A percentile compares a stretch with the other conserved stretches of the same genome.
These are phyloP conservation scores for Discostella stelligeroides DNA, from an alignment of 108 stramenopile genomes.

Conservation along the genomic window DNA sequence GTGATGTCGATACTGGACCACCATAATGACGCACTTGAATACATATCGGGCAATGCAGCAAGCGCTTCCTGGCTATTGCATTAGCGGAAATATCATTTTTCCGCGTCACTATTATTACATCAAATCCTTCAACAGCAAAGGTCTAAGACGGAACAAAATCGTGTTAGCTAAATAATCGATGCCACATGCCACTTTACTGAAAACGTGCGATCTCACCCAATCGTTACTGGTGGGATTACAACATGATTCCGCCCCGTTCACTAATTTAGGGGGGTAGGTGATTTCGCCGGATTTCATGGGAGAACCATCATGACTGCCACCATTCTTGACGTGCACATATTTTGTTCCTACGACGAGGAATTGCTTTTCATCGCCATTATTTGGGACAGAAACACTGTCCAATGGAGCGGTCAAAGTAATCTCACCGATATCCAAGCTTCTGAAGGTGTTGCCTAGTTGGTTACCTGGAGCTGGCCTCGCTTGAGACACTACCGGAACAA, in stretches of 20 bases:
- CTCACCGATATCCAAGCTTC: slow-evolving; percentile 7
- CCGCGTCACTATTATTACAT: not conserved
- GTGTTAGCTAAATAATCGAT: slow-evolving; percentile 5
- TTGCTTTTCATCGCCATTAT: slow-evolving; percentile 5
- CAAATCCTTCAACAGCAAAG: slow-evolving; percentile 1
- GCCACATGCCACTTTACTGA: not conserved
- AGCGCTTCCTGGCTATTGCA: not conserved
- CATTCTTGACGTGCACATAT: slow-evolving; percentile 10
- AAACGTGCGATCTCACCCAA: slow-evolving; percentile 1
- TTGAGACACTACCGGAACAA: not conserved
- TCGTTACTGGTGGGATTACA: not conserved
- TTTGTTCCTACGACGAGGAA: slow-evolving; percentile 8
- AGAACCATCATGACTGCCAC: not conserved
- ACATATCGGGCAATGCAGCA: not conserved
- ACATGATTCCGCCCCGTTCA: not conserved
- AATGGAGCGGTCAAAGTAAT: slow-evolving; percentile 10
- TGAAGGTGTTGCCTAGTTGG: slow-evolving; percentile 8
- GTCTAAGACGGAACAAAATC: not conserved
- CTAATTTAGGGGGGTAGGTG: not conserved
- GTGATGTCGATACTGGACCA: not conserved
- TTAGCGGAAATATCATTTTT: not conserved
- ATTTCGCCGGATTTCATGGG: not conserved
- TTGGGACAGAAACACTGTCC: not conserved
- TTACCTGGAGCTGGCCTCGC: slow-evolving; percentile 2
- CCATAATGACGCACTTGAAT: not conserved